Evolutionary conservation across 2,329 filamentous ascomycete species (phyloP).

Genomic region (Helminthosporium solani): DNA sequence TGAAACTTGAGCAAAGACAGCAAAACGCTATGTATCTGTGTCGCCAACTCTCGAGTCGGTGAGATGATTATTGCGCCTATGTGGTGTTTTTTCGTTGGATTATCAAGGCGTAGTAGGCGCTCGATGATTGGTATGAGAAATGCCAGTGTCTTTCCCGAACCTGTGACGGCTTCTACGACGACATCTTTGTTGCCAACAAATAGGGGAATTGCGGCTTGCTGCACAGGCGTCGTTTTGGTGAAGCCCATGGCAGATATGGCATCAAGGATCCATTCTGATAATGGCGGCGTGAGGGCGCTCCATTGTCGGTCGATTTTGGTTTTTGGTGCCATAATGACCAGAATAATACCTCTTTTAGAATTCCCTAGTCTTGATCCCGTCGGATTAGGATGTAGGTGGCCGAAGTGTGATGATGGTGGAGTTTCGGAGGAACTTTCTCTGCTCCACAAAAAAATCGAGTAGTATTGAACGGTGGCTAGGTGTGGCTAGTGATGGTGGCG

Average conservation of each 20-base stretch:
- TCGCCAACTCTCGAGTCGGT: slow-evolving; percentile 87
- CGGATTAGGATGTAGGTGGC: background rate
- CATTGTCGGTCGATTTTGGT: slow-evolving; percentile 54
- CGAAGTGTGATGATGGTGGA: background rate
- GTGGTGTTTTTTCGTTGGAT: slow-evolving; percentile 85
- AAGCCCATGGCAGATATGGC: slow-evolving; percentile 85
- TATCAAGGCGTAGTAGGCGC: slow-evolving; percentile 74
- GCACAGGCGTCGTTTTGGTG: slow-evolving; percentile 86
- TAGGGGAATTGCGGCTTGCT: slow-evolving; percentile 84
- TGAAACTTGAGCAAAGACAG: slow-evolving; percentile 79
- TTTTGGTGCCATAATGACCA: slow-evolving; percentile 37
- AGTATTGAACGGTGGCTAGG: slow-evolving; percentile 6
- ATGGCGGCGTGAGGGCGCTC: slow-evolving; percentile 67
- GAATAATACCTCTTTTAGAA: background rate
- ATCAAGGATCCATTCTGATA: slow-evolving; percentile 83
- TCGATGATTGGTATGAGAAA: slow-evolving; percentile 84
- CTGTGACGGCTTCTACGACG: slow-evolving; percentile 70
- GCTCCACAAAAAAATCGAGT: slow-evolving; percentile 19
- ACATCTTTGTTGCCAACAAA: slow-evolving; percentile 90
- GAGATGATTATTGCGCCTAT: slow-evolving; percentile 89
- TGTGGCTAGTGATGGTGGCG: no score
- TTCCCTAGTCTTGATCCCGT: slow-evolving; percentile 2
- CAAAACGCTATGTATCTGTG: slow-evolving; percentile 84
- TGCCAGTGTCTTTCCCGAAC: slow-evolving; percentile 38
- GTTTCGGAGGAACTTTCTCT: slow-evolving; percentile 8